phyloP scores from a whole-genome alignment of 805 yeast genomes.

The Wickerhamomyces mucosus region DNA sequence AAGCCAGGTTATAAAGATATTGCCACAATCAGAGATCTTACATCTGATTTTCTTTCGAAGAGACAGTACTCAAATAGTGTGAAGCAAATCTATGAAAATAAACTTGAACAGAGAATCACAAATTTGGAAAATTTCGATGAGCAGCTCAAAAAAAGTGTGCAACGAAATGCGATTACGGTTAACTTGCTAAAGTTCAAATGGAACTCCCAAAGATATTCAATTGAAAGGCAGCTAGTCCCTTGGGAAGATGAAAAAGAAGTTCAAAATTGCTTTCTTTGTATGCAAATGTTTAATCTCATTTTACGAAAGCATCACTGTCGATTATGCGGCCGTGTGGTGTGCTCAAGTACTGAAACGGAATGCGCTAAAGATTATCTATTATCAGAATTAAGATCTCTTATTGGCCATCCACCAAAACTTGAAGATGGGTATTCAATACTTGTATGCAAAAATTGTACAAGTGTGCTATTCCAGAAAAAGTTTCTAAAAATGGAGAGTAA shows the following conservation, averaged over 20 bases:
- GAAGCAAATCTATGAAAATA: constrained; percentile 41
- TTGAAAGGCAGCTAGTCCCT: constrained; percentile 40
- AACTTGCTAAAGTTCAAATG: constrained; percentile 19
- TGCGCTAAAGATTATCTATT: constrained; percentile 56
- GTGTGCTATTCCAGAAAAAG: constrained; percentile 46
- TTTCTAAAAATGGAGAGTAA: constrained; percentile 33
- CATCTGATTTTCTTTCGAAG: constrained; percentile 28
- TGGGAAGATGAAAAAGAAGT: constrained; percentile 56
- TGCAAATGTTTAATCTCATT: constrained; percentile 42
- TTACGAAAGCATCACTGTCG: constrained; percentile 86
- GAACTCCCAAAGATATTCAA: constrained; percentile 23
- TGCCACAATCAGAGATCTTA: constrained; percentile 38
- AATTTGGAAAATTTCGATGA: constrained; percentile 24
- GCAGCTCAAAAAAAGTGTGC: constrained; percentile 17
- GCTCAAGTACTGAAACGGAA: constrained; percentile 50
- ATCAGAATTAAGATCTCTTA: not conserved
- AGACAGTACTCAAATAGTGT: constrained; percentile 39
- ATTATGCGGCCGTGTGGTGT: constrained; percentile 74
- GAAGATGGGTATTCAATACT: constrained; percentile 32
- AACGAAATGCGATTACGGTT: constrained; percentile 11
- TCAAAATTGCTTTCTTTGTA: constrained; percentile 55
- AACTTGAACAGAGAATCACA: constrained; percentile 51
- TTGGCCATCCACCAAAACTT: constrained; percentile 12
- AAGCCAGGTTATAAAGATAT: constrained; percentile 44
- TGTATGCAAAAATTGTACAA: constrained; percentile 63